A percentile compares a stretch with the other conserved stretches of the same genome.
Conservation (phyloP, 2,329 filamentous ascomycete genomes). For the Talaromyces rugulosus region DNA sequence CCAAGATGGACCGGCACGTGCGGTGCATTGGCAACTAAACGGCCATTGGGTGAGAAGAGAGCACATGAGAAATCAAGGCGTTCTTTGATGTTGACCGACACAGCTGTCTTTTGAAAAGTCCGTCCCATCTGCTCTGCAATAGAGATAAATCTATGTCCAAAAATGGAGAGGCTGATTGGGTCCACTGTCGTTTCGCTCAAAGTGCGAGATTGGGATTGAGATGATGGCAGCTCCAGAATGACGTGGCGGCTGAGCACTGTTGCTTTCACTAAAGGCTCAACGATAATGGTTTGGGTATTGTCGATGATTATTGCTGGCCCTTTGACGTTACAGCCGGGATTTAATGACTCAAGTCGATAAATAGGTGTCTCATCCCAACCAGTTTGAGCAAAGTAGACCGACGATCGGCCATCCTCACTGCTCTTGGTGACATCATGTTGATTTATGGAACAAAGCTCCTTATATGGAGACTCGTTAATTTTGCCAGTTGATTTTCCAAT, state of each 20-base stretch:
- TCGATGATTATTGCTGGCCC: conserved; percentile 30
- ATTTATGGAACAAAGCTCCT: no score
- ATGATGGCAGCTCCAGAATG: no score
- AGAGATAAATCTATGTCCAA: conserved; percentile 77
- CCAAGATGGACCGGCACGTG: conserved; percentile 76
- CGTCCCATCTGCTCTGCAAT: conserved; percentile 82
- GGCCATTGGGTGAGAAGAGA: conserved; percentile 69
- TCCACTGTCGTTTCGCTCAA: no score
- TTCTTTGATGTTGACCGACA: conserved; percentile 77
- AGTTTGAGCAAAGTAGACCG: no score
- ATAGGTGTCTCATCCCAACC: no score
- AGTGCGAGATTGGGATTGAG: no score
- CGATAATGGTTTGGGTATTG: conserved; percentile 45
- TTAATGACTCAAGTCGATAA: no score
- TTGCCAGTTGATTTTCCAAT: no score
- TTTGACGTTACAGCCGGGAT: conserved; percentile 61
- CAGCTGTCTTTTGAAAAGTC: conserved; percentile 65
- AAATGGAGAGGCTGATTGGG: conserved; percentile 68
- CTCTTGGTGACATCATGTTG: no score
- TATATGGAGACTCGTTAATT: no score
- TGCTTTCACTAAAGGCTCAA: conserved; percentile 46
- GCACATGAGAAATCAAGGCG: conserved; percentile 77
- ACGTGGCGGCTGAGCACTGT: no score
- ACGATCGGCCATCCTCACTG: no score
- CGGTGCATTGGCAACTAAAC: conserved; percentile 63